Conservation (phyloP, 306 rosid genomes). For the Potentilla sterilis region DNA sequence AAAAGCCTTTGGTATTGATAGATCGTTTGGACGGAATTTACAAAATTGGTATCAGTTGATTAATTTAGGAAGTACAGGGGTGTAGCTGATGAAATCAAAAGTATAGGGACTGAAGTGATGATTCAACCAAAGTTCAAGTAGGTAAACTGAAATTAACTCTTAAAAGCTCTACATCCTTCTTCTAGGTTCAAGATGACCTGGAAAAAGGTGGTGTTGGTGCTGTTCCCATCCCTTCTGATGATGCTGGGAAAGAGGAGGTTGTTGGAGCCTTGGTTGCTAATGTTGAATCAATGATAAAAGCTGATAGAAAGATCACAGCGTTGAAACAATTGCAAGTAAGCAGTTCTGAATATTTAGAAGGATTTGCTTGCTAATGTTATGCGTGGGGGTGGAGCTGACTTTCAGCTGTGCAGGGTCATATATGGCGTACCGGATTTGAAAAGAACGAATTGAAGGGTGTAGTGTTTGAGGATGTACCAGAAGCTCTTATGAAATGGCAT, state of each 20-base stretch:
- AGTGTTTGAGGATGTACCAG: slow-evolving; percentile 85
- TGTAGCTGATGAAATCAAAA: too few relatives aligned
- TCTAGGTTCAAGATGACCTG: slow-evolving; percentile 81
- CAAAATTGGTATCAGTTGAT: too few relatives aligned
- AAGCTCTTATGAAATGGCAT: slow-evolving; percentile 86
- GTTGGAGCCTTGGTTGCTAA: slow-evolving; percentile 78
- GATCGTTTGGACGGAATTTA: too few relatives aligned
- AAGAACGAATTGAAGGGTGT: slow-evolving; percentile 79
- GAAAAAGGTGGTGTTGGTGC: slow-evolving; percentile 71
- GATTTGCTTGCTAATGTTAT: slow-evolving; percentile 11
- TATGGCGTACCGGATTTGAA: slow-evolving; percentile 87
- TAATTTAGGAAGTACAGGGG: too few relatives aligned
- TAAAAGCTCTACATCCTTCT: slow-evolving; percentile 8
- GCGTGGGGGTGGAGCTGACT: slow-evolving; percentile 28
- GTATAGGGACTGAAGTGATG: too few relatives aligned
- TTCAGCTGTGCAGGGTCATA: slow-evolving; percentile 72
- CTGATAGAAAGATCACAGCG: slow-evolving; percentile 90
- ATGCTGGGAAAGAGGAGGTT: slow-evolving; percentile 72
- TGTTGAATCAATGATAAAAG: slow-evolving; percentile 89
- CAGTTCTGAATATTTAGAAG: slow-evolving; percentile 12
- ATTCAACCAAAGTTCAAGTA: too few relatives aligned
- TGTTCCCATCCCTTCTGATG: slow-evolving; percentile 73
- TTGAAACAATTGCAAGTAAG: slow-evolving; percentile 92
- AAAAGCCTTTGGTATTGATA: too few relatives aligned
- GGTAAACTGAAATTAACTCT: too few relatives aligned